These are phyloP conservation scores for Mycena leptocephala DNA, from an alignment of 768 basidiomycete genomes.

Conservation along the genomic window DNA sequence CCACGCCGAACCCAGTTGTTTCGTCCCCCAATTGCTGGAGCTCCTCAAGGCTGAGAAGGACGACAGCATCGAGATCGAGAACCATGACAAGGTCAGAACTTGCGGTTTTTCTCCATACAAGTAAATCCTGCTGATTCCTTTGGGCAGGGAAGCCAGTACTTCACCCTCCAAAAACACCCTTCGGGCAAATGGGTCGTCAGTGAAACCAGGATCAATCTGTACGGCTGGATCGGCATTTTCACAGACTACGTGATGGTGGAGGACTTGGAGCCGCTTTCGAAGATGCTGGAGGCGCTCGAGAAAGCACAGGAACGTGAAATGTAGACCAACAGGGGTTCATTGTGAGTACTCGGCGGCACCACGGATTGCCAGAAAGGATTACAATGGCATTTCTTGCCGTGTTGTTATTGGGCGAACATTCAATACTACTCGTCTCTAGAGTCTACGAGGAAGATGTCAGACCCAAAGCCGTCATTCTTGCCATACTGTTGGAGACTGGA, in stretches of 20 bases:
- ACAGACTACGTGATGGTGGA: constrained; percentile 23
- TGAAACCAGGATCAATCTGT: constrained; percentile 18
- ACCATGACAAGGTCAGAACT: constrained; percentile 14
- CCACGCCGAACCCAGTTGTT: constrained; percentile 1
- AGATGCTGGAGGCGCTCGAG: constrained; percentile 10
- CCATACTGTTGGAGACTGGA: no score
- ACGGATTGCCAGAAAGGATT: not conserved
- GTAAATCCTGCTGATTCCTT: constrained; percentile 12
- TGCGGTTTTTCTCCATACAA: not conserved
- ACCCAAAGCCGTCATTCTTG: no score
- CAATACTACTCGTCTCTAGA: not conserved
- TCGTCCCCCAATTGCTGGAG: constrained; percentile 8
- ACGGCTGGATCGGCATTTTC: constrained; percentile 15
- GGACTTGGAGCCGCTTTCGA: constrained; percentile 11
- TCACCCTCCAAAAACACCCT: constrained; percentile 22
- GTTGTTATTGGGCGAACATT: constrained; percentile 11
- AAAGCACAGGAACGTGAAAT: not conserved
- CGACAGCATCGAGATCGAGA: constrained; percentile 17
- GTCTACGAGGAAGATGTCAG: no score
- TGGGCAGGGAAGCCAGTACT: constrained; percentile 17
- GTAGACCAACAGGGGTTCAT: not conserved
- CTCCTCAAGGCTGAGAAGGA: constrained; percentile 16
- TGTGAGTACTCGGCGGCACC: not conserved
- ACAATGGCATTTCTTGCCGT: not conserved
- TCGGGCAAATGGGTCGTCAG: constrained; percentile 24